Evolutionary conservation across 2,329 filamentous ascomycete species (phyloP).

Genomic region (Exophiala viscosa): DNA sequence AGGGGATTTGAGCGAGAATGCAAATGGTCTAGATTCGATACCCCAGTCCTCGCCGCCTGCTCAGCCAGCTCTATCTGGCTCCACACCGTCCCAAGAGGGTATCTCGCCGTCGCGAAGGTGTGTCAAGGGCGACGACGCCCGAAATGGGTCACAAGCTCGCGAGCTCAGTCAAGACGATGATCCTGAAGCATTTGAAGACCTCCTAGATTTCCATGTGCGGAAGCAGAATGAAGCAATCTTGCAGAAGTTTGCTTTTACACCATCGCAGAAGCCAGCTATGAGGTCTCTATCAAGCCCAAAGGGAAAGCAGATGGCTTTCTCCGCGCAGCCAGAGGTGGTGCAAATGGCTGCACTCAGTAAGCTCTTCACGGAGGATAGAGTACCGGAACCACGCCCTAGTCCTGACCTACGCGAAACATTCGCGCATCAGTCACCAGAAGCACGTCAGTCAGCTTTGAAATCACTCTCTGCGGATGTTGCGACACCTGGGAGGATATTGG

Average conservation of each 20-base stretch:
- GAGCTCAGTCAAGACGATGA: constrained; percentile 19
- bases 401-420: constrained; percentile 16
- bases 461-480: constrained; percentile 7
- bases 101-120: background rate
- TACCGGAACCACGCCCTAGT: constrained; percentile 1
- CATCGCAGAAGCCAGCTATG: background rate
- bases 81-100: background rate
- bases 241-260: constrained; percentile 36
- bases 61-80: background rate
- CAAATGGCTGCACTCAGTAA: constrained; percentile 16
- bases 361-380: constrained; percentile 4
- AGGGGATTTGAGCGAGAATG: constrained; percentile 9
- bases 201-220: constrained; percentile 36
- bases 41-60: constrained; percentile 25
- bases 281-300: background rate
- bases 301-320: constrained; percentile 8
- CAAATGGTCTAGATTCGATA: constrained; percentile 9
- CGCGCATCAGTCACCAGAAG: constrained; percentile 8
- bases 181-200: constrained; percentile 32
- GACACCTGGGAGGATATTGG: background rate
- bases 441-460: constrained; percentile 18
- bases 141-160: background rate
- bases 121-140: background rate
- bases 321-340: constrained; percentile 6
- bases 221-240: constrained; percentile 37